Evolutionary conservation across 148 eudicot species (phyloP).

Genomic region (Fagopyrum tataricum): DNA sequence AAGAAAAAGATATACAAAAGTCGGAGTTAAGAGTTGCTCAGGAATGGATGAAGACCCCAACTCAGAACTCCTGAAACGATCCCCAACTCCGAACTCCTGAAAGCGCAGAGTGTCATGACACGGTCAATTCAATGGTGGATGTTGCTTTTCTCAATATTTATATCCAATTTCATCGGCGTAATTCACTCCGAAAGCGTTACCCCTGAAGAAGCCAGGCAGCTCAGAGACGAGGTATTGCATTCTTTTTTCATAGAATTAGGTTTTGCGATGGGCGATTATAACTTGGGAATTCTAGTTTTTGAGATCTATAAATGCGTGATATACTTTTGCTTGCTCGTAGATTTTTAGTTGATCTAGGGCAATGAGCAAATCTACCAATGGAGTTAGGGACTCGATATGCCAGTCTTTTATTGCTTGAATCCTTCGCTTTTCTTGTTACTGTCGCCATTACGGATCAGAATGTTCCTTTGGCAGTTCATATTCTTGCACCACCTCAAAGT

Average conservation of each 20-base stretch:
- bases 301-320: neutral
- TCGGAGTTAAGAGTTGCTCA: too few relatives aligned
- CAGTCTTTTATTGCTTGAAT: constrained; percentile 7
- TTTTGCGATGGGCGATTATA: neutral
- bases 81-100: neutral
- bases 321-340: neutral
- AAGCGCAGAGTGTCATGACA: constrained; percentile 19
- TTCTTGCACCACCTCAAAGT: neutral
- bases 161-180: constrained; percentile 26
- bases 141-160: constrained; percentile 20
- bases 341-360: neutral
- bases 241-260: neutral
- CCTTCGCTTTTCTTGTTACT: neutral
- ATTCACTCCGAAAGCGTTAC: constrained; percentile 58
- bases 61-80: neutral
- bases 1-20: too few relatives aligned
- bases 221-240: constrained; percentile 73
- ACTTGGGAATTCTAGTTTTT: neutral
- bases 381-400: neutral
- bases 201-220: constrained; percentile 63
- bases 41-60: too few relatives aligned
- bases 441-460: neutral
- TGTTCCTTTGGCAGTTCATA: neutral
- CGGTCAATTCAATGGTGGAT: constrained; percentile 19
- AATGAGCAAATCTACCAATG: neutral